phyloP scores from a whole-genome alignment of 805 yeast genomes.

The Myxozyma lipomycoides region DNA sequence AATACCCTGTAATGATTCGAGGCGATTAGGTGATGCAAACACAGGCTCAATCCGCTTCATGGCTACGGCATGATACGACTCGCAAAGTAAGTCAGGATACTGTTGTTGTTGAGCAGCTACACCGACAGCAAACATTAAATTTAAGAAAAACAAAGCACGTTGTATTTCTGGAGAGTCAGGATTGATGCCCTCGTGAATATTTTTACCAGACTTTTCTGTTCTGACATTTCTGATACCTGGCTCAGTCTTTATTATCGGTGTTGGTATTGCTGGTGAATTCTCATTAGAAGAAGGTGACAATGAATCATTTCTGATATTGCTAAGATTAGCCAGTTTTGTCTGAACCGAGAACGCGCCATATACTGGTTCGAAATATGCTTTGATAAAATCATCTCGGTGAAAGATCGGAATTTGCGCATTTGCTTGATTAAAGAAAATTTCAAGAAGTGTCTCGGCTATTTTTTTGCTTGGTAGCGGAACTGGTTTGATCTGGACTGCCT shows the following conservation, averaged over 20 bases:
- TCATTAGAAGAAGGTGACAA: conserved; percentile 3
- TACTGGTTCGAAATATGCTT: conserved; percentile 65
- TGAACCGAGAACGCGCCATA: conserved; percentile 62
- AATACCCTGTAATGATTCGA: conserved; percentile 71
- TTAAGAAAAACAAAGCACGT: conserved; percentile 55
- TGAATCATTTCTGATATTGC: conserved; percentile 24
- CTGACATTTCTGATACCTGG: neutral
- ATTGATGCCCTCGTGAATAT: neutral
- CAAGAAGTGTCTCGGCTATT: conserved; percentile 62
- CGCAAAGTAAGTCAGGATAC: conserved; percentile 62
- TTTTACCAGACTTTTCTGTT: neutral
- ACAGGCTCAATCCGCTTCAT: conserved; percentile 54
- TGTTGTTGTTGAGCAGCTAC: conserved; percentile 68
- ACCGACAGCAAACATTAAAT: conserved; percentile 76
- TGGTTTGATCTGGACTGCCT: conserved; percentile 34
- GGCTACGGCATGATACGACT: conserved; percentile 66
- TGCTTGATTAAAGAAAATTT: conserved; percentile 68
- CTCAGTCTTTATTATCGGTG: neutral
- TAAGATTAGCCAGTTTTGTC: conserved; percentile 48
- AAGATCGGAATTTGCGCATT: conserved; percentile 80
- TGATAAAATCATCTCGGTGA: conserved; percentile 74
- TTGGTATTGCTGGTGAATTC: conserved; percentile 1
- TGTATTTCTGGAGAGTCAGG: conserved; percentile 23
- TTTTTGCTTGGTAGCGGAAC: conserved; percentile 65
- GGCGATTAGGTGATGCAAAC: conserved; percentile 53